Percentiles rank a stretch among this genome's conserved stretches.
phyloP scores from a whole-genome alignment of 2,329 filamentous ascomycete species.

The Diaporthe destruens region DNA sequence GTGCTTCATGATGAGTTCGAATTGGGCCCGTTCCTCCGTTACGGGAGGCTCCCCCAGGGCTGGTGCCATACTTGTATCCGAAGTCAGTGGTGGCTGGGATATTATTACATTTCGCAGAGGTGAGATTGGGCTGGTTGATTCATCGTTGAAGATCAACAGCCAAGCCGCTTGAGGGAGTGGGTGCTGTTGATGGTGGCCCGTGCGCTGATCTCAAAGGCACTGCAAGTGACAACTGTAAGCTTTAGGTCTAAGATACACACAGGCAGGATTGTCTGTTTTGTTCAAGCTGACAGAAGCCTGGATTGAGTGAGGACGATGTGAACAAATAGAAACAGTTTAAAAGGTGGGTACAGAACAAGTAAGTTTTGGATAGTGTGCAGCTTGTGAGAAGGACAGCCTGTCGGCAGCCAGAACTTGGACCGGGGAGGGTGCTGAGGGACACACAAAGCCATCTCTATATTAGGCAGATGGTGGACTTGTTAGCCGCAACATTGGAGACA shows the following conservation, averaged over 20 bases:
- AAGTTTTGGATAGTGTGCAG: not conserved
- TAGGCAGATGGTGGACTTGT: not conserved
- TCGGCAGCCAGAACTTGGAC: not conserved
- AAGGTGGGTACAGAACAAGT: not conserved
- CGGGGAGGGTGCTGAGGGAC: not conserved
- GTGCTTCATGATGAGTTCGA: constrained; percentile 75
- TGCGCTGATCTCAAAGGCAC: not conserved
- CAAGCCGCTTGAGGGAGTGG: not conserved
- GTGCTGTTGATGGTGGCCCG: constrained; percentile 16
- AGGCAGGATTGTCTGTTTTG: not conserved
- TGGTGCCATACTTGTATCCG: constrained; percentile 44
- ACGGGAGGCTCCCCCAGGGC: constrained; percentile 48
- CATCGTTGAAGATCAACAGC: not conserved
- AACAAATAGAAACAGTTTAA: not conserved
- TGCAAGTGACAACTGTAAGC: not conserved
- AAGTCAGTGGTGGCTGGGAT: not conserved
- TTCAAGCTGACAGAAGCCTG: too few species aligned
- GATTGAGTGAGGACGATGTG: too few species aligned
- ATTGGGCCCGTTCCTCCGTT: constrained; percentile 60
- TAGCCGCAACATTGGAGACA: not conserved
- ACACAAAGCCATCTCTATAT: not conserved
- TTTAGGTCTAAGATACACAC: not conserved
- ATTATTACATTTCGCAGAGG: constrained; percentile 16
- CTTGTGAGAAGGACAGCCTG: not conserved
- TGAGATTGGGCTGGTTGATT: not conserved